Conservation (phyloP, 768 basidiomycete species). For the Lentinus tigrinus region DNA sequence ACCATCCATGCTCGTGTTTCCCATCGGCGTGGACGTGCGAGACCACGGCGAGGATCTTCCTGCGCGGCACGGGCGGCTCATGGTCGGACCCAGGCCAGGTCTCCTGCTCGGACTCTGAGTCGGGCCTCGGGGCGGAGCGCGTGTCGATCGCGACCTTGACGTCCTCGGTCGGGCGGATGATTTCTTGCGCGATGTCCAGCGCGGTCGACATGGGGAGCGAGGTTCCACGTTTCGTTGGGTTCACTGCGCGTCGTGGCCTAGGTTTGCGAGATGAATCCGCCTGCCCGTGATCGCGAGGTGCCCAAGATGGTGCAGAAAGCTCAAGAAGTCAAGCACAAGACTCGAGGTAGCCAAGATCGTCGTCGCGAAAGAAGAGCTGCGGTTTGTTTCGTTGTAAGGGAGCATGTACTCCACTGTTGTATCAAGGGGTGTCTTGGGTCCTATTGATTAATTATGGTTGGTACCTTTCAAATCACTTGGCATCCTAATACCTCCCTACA, state of each 20-base stretch:
- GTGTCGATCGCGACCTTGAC: conserved; percentile 45
- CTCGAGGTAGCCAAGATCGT: no score
- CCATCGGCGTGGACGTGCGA: conserved; percentile 37
- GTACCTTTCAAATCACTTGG: no score
- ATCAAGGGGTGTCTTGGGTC: not conserved
- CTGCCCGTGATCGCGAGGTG: no score
- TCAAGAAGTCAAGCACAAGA: no score
- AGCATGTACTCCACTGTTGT: no score
- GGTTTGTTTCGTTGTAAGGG: no score
- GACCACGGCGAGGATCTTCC: conserved; percentile 26
- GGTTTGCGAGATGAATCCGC: no score
- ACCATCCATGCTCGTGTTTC: conserved; percentile 36
- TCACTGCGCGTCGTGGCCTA: not conserved
- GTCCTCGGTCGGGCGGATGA: conserved; percentile 43
- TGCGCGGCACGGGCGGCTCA: not conserved
- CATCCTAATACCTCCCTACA: no score
- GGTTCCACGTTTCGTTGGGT: not conserved
- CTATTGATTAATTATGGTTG: no score
- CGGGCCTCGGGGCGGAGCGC: conserved; percentile 4
- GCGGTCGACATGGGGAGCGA: not conserved
- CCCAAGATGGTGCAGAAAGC: no score
- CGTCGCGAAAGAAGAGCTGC: no score
- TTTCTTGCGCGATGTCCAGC: conserved; percentile 14
- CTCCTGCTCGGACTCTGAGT: not conserved
- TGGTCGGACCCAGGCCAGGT: conserved; percentile 8